phyloP scores from a whole-genome alignment of 2,329 filamentous ascomycete species.

The Penicillium polonicum region DNA sequence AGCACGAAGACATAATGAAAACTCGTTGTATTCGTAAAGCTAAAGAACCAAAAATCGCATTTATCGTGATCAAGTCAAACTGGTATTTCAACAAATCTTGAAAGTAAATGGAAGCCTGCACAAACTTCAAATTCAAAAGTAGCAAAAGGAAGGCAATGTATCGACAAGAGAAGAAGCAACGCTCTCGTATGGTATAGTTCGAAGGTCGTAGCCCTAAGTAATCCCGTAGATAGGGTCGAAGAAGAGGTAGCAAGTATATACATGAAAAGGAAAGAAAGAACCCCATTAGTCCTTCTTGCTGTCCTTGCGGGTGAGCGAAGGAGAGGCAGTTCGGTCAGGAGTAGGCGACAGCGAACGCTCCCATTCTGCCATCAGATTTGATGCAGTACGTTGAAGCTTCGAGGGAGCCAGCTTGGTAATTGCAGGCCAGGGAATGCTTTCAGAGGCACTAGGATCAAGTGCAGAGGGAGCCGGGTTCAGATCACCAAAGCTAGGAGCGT shows the following conservation, averaged over 20 bases:
- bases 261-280: conserved; percentile 14
- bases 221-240: conserved; percentile 25
- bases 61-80: conserved; percentile 3
- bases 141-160: conserved; percentile 13
- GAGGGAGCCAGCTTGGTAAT: conserved; percentile 71
- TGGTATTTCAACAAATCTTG: conserved; percentile 4
- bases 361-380: conserved; percentile 85
- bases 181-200: conserved; percentile 28
- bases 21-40: not conserved
- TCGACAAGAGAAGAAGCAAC: conserved; percentile 22
- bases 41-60: not conserved
- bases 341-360: conserved; percentile 70
- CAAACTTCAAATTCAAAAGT: not conserved
- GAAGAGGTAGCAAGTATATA: conserved; percentile 25
- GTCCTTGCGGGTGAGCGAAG: conserved; percentile 24
- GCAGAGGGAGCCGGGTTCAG: conserved; percentile 32
- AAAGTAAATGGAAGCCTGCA: not conserved
- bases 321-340: conserved; percentile 27
- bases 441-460: conserved; percentile 35
- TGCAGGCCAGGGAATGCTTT: conserved; percentile 62
- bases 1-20: not conserved
- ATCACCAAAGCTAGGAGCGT: conserved; percentile 38
- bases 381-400: conserved; percentile 79
- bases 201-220: conserved; percentile 36
- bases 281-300: conserved; percentile 33